Base-by-base conservation (phyloP, 176 grass and related monocot species). In the Rhipidocladum racemiflorum region DNA sequence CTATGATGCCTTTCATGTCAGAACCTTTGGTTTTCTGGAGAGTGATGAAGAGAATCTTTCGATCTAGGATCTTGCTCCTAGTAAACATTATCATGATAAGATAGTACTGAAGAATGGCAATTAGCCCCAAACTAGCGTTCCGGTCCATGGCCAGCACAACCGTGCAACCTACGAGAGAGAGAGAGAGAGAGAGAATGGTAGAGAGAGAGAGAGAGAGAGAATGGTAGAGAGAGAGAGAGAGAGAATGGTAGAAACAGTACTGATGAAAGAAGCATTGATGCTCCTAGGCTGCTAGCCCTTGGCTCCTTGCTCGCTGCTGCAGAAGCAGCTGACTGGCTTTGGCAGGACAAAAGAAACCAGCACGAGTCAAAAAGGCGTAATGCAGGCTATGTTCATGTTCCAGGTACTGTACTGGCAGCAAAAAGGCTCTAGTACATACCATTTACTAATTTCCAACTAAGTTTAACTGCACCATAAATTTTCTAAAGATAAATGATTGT, bases 221-320 rank as follows among this genome's bases (percentile, higher is more conserved):
- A 2, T n/a, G n/a, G n/a, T n/a, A 1, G 1, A 1, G 39, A 15
- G 12, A 27, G 24, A 27, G 24, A 4, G n/a, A 20, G 50, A 64
- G 30, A 9, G 21, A 21, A 2, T 66, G 61, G 18, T 5, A 34
- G n/a, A 30, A 78, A 65, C 13, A 53, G 6, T 55, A 40, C 30
- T 72, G 65, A 24, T 48, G 66, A 65, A 24, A 38, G 66, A 65
- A 83, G 20, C 74, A 72, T 35, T 46, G 86, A n/a, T n/a, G 73
- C 51, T 29, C 55, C 32, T 11, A 15, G 29, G n/a, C n/a, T n/a
- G n/a, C n/a, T n/a, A n/a, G n/a, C n/a, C n/a, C n/a, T n/a, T n/a
- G n/a, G n/a, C n/a, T 61, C 63, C 42, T 70, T 72, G 68, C 13
- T 24, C 46, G 36, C 44, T 27, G 51, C 38, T 2, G 56, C 24